A percentile compares a stretch with the other conserved stretches of the same genome.
Conservation (phyloP, 164 flowering plant genomes). For the Nelumbo lutea region DNA sequence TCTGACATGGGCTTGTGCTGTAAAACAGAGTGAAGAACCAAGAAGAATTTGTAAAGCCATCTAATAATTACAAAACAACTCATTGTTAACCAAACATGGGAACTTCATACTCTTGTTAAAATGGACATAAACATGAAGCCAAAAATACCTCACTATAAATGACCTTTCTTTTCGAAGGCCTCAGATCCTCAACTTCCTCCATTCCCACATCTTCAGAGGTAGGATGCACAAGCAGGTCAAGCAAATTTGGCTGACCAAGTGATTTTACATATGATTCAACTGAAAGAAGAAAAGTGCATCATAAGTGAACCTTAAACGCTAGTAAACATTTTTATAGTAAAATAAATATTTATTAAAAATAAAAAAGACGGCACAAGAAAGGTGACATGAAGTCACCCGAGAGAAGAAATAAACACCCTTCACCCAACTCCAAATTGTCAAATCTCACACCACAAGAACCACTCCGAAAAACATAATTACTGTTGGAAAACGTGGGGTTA, state of each 20-base stretch:
- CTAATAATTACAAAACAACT: background rate
- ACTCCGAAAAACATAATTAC: too few species aligned
- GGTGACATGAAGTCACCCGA: background rate
- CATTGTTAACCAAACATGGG: background rate
- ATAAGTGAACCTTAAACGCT: background rate
- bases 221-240: constrained; percentile 81
- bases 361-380: background rate
- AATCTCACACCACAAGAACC: too few species aligned
- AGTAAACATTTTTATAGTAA: background rate
- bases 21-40: constrained; percentile 13
- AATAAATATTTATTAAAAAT: background rate
- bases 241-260: constrained; percentile 73
- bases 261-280: constrained; percentile 91
- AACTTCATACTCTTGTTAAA: background rate
- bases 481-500: too few species aligned
- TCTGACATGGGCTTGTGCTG: constrained; percentile 99
- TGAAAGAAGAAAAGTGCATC: constrained; percentile 30
- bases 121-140: background rate
- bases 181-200: constrained; percentile 78
- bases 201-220: constrained; percentile 57
- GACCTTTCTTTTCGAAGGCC: constrained; percentile 87
- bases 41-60: background rate
- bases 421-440: too few species aligned
- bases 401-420: background rate
- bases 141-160: constrained; percentile 73